Evolutionary conservation across 2,329 filamentous ascomycete genomes (phyloP).

Genomic region (Coniella vitis): DNA sequence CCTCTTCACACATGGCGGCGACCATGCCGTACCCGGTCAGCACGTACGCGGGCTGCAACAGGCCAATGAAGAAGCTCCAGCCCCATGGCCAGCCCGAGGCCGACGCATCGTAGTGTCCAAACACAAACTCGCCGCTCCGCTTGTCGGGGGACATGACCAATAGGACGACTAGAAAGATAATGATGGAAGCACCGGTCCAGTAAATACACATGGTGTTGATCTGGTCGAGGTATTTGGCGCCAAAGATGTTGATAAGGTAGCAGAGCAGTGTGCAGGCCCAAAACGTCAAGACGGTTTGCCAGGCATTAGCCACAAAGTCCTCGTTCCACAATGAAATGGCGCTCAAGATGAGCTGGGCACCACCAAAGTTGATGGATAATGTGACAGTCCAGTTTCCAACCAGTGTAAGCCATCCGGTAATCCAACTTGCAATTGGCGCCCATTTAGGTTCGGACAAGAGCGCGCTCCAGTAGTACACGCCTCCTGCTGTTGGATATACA

Average conservation of each 20-base stretch:
- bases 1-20: conserved; percentile 65
- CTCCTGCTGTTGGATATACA: conserved; percentile 61
- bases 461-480: conserved; percentile 66
- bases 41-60: conserved; percentile 59
- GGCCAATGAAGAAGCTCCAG: conserved; percentile 67
- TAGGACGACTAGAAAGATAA: conserved; percentile 44
- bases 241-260: conserved; percentile 59
- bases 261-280: conserved; percentile 64
- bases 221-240: conserved; percentile 51
- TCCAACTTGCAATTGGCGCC: conserved; percentile 61
- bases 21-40: conserved; percentile 65
- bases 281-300: conserved; percentile 65
- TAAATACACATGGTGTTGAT: conserved; percentile 70
- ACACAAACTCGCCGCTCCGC: conserved; percentile 57
- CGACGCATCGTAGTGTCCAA: conserved; percentile 61
- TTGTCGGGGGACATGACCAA: conserved; percentile 52
- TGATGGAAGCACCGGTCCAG: conserved; percentile 59
- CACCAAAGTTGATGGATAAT: conserved; percentile 62
- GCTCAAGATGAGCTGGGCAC: conserved; percentile 58
- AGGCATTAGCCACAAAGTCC: conserved; percentile 58
- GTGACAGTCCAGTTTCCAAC: conserved; percentile 67
- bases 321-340: conserved; percentile 66
- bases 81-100: conserved; percentile 59
- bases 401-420: conserved; percentile 65
- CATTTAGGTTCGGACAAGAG: conserved; percentile 60